Base-by-base conservation (phyloP, 768 basidiomycete species). In the Boletus barrowsii region DNA sequence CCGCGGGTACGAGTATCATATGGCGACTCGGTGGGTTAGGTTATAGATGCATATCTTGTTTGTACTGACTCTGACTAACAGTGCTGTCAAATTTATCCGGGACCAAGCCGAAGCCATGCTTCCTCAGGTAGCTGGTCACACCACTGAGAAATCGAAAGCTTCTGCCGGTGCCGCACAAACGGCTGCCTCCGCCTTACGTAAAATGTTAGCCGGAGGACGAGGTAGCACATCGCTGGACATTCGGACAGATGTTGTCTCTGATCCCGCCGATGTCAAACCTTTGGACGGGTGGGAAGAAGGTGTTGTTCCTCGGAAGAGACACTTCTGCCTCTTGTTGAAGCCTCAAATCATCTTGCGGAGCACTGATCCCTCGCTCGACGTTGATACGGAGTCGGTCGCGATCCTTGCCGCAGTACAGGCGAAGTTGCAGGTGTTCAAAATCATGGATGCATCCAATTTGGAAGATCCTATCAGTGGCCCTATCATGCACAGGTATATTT, bases 251-350 rank as follows among this genome's bases (percentile, higher is more conserved):
- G 59, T 64, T 11, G 54, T 61, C 5, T 69, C 73, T 22, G 60
- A 66, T 35, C 65, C 71, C 3, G 72, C 73, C 20, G 68, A 70
- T 26, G 68, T 79, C 11, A 80, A 87, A 49, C 87, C 88, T 11
- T 67, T 90, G 49, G 75, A 80, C 41, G 88, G 88, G 14, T 90
- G 88, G 87, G 78, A 78, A 26, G 83, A 87, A 35, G 86, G 84
- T 1, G 83, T 90, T 44, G 79, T 84, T 29, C 74, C 88, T 30
- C 73, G 75, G 48, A 88, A 88, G 61, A 83, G 84, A 40, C 83
- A 93, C 64, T 88, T 89, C 67, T 89, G 90, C 64, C 76, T 93
- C n/a, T 78, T 98, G 33, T 73, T 96, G 55, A 94, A 94, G 63
- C 93, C 95, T 13, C 95, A 98, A 65, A 82, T 98, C 48, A 83